Evolutionary conservation across 2,329 filamentous ascomycete species (phyloP).

Genomic region (Tricladium varicosporioides): DNA sequence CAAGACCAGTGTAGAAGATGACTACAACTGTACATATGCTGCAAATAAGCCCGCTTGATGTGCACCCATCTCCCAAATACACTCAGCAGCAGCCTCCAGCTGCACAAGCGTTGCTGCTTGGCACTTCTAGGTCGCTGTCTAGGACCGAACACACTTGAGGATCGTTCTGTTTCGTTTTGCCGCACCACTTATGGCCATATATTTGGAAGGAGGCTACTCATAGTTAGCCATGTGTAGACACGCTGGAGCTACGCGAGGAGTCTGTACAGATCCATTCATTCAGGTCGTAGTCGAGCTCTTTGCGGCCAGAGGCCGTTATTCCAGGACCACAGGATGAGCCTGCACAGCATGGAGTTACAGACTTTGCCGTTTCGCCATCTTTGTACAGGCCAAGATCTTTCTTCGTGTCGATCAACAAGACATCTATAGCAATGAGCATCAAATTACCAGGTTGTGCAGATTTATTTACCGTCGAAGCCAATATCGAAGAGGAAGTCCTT

Average conservation of each 20-base stretch:
- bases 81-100: neutral
- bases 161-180: neutral
- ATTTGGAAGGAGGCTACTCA: neutral
- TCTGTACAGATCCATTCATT: neutral
- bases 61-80: too few relatives aligned
- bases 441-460: neutral
- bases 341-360: neutral
- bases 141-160: neutral
- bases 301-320: neutral
- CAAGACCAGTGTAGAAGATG: neutral
- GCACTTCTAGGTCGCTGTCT: neutral
- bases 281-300: neutral
- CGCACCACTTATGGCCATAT: neutral
- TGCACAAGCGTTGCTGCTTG: neutral
- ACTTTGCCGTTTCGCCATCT: neutral
- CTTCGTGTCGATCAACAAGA: neutral
- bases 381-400: neutral
- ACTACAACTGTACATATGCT: too few relatives aligned
- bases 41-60: too few relatives aligned
- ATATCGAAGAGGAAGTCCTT: conserved; percentile 47
- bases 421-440: neutral
- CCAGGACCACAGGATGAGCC: neutral
- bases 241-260: neutral
- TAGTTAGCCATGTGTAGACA: neutral
- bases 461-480: conserved; percentile 46